Evolutionary conservation across 148 eudicot genomes (phyloP), one percentile per base, ranked within the genome.

Genomic region (Nepenthes gracilis): DNA sequence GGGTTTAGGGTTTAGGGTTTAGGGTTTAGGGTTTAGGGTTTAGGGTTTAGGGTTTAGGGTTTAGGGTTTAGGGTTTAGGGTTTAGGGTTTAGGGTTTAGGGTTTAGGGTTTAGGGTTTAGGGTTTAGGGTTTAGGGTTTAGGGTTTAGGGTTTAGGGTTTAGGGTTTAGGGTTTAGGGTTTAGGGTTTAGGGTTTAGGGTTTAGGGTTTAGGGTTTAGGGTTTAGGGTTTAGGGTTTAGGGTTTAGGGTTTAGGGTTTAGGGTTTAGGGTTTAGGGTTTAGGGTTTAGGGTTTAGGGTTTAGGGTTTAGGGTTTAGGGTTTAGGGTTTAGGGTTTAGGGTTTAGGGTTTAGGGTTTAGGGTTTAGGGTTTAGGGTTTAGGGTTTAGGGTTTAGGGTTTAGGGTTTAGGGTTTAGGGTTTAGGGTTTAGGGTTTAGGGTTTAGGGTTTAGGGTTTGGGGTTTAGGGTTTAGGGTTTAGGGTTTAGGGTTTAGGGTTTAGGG

Each of bases 121-220:
- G 74, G 68, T 33, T 70, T 53, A 12, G 54, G 74, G 68, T 43
- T 70, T 53, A 12, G 54, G 74, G 68, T 43, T 70, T 51, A 9
- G 59, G 74, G 59, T 59, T 64, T 59, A 43, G 65, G 74, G 73
- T 59, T 70, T 59, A 53, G 69, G 74, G 68, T 59, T 70, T 51
- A 34, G 69, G 74, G 64, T 64, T 70, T 51, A 43, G 69, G 74
- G 68, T 64, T 69, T 54, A 9, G 60, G 72, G 72, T 47, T 70
- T 70, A 64, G 74, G 74, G 74, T 64, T 64, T 64, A 64, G 74
- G 74, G 74, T 64, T 64, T 57, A 59, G 69, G 74, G 74, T 64
- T 64, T 59, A 59, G 69, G 74, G 74, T 64, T 64, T 64, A 64
- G 67, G 67, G 67, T 64, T 64, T 64, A 64, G 69, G 74, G 68